phyloP scores from a whole-genome alignment of 1,284 basidiomycete species.

The Trichosporon asahii region DNA sequence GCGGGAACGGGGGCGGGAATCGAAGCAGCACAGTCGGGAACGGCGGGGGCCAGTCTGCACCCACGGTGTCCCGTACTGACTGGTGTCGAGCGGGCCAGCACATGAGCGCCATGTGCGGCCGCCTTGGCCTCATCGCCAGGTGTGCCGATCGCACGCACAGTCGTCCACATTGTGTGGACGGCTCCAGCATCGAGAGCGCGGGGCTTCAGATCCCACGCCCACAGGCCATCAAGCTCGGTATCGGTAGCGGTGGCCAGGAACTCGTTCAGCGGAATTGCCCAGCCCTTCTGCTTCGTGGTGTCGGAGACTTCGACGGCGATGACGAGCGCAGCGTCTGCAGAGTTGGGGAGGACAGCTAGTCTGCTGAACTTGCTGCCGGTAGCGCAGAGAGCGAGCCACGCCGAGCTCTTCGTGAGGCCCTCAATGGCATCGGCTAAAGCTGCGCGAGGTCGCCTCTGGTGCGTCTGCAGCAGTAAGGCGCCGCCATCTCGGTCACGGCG shows the following conservation, averaged over 20 bases:
- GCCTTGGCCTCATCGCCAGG: background rate
- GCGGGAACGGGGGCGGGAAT: background rate
- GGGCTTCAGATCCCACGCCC: background rate
- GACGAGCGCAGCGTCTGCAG: background rate
- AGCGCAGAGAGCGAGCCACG: background rate
- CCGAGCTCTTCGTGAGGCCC: background rate
- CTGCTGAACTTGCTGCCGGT: background rate
- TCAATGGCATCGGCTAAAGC: background rate
- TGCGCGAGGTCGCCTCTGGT: background rate
- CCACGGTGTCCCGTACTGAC: background rate
- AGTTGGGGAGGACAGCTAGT: background rate
- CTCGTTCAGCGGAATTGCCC: background rate
- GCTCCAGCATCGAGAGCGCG: background rate
- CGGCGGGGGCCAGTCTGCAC: background rate
- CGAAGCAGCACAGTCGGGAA: background rate
- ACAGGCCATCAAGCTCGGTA: background rate
- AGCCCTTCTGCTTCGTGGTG: background rate
- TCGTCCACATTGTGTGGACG: background rate
- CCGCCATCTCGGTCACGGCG: background rate
- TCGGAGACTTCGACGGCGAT: background rate
- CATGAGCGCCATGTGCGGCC: background rate
- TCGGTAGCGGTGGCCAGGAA: background rate
- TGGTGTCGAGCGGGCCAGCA: background rate
- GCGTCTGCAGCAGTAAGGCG: background rate
- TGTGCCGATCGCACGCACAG: background rate